Evolutionary conservation across 305 asterid genomes (phyloP), one percentile per base, ranked within the genome.

Genomic region (Fraxinus paxiana): DNA sequence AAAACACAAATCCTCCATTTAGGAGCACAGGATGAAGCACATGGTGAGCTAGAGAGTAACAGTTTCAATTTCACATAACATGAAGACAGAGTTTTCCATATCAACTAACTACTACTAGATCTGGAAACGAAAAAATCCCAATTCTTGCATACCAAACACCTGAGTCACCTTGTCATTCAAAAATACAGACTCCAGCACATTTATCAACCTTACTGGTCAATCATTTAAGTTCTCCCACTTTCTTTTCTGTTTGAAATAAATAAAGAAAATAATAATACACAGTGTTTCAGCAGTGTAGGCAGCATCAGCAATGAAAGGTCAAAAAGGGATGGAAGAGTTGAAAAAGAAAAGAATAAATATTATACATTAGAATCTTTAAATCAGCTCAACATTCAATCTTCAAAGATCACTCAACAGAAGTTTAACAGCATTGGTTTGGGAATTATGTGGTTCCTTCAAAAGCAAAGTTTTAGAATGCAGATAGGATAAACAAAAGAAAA

Each of bases 401-500:
- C 43, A 70, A 26, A 51, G 69, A 15, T 61, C 41, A 38, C 51
- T 71, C 34, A 67, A 77, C 37, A 67, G 37, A 41, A 51, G 10
- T 10, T 28, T 15, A 59, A 30, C 78, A 63, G 61, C 51, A 18
- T 72, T 38, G 71, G 70, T 76, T 75, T 37, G 28, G 75, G 65
- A 54, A 18, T 12, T 20, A 33, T 67, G 38, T 73, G 77, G 28
- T 77, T 77, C 81, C 54, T 77, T 77, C 54, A 8, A 15, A 73
- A 17, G 67, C 48, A 70, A 70, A 26, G 17, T 26, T 37, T 76
- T 73, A 69, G 69, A 83, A 73, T 43, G 56, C 81, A 85, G 81
- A 28, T 33, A 28, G 10, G 79, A 84, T 31, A 78, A 79, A 35
- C 59, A 41, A 84, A 34, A 73, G 43, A 61, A 22, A 65, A 67